These are phyloP conservation scores for Bothriochloa decipiens DNA, from an alignment of 176 grass and related monocot species.

Conservation along the genomic window DNA sequence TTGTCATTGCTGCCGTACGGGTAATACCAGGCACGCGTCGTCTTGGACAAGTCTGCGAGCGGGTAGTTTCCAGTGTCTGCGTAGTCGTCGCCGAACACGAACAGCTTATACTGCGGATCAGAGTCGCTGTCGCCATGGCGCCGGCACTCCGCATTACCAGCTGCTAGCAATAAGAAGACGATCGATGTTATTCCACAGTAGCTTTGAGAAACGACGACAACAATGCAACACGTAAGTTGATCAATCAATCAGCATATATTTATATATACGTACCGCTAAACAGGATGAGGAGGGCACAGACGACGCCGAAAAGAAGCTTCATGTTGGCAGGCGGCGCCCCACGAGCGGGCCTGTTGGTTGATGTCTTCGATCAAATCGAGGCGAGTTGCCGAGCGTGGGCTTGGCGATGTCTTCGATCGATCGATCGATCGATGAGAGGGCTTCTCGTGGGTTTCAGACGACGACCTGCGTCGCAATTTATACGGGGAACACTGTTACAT, in stretches of 20 bases:
- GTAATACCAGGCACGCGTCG: slow-evolving; percentile 42
- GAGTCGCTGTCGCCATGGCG: background rate
- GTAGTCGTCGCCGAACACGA: slow-evolving; percentile 50
- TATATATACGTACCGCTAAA: background rate
- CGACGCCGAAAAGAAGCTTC: background rate
- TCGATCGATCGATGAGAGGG: too few relatives aligned
- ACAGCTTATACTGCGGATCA: slow-evolving; percentile 20
- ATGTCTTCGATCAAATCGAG: too few relatives aligned
- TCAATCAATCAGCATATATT: background rate
- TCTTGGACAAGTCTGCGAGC: background rate
- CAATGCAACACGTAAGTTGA: background rate
- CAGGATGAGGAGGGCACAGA: background rate
- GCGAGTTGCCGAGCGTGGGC: too few relatives aligned
- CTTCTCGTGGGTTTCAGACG: background rate
- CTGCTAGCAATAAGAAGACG: background rate
- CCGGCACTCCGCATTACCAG: slow-evolving; percentile 11
- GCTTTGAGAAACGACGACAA: too few relatives aligned
- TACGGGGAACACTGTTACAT: background rate
- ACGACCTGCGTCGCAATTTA: background rate
- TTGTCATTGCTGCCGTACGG: slow-evolving; percentile 41
- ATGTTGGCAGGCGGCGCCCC: background rate
- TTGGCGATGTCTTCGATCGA: background rate
- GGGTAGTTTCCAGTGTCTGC: slow-evolving; percentile 47
- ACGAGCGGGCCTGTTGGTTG: too few relatives aligned
- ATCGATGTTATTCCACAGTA: background rate